phyloP scores from a whole-genome alignment of 257 asterid species.

The Parsonsia alboflavescens region DNA sequence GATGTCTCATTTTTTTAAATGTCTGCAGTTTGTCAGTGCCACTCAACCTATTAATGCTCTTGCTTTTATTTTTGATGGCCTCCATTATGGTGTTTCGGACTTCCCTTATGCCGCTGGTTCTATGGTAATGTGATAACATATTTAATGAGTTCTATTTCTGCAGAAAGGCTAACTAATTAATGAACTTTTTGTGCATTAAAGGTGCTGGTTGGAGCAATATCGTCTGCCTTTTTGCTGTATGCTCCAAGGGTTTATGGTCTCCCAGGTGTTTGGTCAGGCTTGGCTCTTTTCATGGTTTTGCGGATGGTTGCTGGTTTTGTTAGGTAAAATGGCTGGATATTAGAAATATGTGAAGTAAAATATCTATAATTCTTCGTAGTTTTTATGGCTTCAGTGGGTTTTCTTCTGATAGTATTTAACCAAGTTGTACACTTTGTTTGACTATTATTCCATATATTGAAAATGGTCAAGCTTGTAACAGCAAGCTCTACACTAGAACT shows the following conservation, averaged over 20 bases:
- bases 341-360: neutral
- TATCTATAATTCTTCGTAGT: neutral
- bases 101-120: constrained; percentile 78
- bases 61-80: constrained; percentile 82
- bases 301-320: constrained; percentile 72
- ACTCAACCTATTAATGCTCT: constrained; percentile 87
- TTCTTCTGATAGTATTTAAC: neutral
- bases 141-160: neutral
- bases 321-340: constrained; percentile 41
- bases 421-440: neutral
- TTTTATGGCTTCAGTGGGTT: neutral
- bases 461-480: neutral
- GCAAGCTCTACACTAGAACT: neutral
- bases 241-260: constrained; percentile 70
- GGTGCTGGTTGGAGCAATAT: constrained; percentile 81
- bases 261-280: constrained; percentile 87
- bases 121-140: constrained; percentile 45
- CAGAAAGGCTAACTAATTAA: neutral
- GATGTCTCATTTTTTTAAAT: constrained; percentile 18
- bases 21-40: constrained; percentile 76
- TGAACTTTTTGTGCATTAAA: constrained; percentile 25
- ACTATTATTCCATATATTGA: neutral
- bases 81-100: constrained; percentile 87
- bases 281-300: constrained; percentile 80
- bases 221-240: constrained; percentile 59